phyloP scores from a whole-genome alignment of 164 flowering plant genomes.

The Tetracentron sinense region DNA sequence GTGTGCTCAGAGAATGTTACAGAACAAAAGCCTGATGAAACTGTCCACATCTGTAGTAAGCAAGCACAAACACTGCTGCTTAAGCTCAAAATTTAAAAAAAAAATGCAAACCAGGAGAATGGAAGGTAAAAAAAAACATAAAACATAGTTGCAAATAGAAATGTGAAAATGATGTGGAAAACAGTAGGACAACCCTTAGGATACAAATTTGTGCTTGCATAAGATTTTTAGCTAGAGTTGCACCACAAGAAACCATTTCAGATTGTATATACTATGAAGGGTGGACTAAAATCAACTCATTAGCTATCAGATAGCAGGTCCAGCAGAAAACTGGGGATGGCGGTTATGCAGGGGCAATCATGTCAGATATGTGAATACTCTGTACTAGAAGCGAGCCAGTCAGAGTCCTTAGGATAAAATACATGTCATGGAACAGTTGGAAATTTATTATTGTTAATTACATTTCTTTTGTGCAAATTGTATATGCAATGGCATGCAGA shows the following conservation, averaged over 20 bases:
- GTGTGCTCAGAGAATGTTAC: slow-evolving; percentile 96
- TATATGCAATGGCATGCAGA: not conserved
- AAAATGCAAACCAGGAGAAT: not conserved
- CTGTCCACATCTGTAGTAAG: slow-evolving; percentile 85
- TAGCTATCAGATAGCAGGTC: not conserved
- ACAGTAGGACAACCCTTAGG: not conserved
- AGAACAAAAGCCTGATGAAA: slow-evolving; percentile 84
- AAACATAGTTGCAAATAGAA: too few relatives aligned
- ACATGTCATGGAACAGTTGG: too few relatives aligned
- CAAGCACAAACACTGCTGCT: not conserved
- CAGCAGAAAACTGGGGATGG: not conserved
- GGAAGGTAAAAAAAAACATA: not conserved
- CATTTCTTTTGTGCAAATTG: not conserved
- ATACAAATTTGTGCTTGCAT: not conserved
- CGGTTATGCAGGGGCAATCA: not conserved
- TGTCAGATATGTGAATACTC: not conserved
- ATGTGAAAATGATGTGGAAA: not conserved
- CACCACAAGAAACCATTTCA: not conserved
- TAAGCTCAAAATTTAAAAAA: not conserved
- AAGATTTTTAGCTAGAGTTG: not conserved
- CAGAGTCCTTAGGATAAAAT: not conserved
- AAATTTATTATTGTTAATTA: too few relatives aligned
- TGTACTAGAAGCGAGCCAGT: not conserved
- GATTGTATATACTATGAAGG: not conserved
- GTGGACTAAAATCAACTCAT: not conserved